Conservation (phyloP, 1,139 yeast genomes). For the Torulaspora globosa region DNA sequence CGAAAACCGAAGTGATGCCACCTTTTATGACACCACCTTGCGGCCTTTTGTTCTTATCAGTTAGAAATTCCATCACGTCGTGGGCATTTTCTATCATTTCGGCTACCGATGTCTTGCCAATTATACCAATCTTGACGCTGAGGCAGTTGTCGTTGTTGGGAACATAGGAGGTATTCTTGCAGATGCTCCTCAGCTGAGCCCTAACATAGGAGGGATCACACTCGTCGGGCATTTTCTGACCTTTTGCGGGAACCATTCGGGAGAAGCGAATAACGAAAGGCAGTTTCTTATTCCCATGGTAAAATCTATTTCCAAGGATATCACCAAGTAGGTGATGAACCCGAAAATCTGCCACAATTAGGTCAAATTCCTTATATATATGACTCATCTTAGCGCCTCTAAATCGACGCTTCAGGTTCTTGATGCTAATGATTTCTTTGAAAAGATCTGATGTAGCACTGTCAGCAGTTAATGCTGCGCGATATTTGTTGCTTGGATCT, state of each 20-base stretch:
- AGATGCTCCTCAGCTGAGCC: conserved; percentile 58
- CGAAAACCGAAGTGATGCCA: conserved; percentile 48
- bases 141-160: conserved; percentile 51
- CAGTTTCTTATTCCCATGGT: conserved; percentile 52
- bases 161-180: conserved; percentile 55
- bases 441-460: conserved; percentile 57
- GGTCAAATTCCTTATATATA: conserved; percentile 56
- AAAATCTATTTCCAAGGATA: conserved; percentile 54
- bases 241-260: conserved; percentile 43
- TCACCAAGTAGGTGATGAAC: conserved; percentile 56
- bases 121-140: conserved; percentile 48
- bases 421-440: conserved; percentile 53
- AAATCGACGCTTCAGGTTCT: conserved; percentile 49
- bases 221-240: conserved; percentile 26
- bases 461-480: conserved; percentile 42
- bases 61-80: conserved; percentile 50
- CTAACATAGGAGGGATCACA: conserved; percentile 56
- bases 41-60: conserved; percentile 47
- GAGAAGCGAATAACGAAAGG: conserved; percentile 69
- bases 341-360: conserved; percentile 63
- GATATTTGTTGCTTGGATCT: conserved; percentile 59
- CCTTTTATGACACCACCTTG: conserved; percentile 55
- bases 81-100: conserved; percentile 53
- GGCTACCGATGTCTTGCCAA: conserved; percentile 42
- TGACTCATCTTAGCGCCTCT: conserved; percentile 45